Conservation (phyloP, 139 green algal species). For the Pseudopediastrum boryanum region DNA sequence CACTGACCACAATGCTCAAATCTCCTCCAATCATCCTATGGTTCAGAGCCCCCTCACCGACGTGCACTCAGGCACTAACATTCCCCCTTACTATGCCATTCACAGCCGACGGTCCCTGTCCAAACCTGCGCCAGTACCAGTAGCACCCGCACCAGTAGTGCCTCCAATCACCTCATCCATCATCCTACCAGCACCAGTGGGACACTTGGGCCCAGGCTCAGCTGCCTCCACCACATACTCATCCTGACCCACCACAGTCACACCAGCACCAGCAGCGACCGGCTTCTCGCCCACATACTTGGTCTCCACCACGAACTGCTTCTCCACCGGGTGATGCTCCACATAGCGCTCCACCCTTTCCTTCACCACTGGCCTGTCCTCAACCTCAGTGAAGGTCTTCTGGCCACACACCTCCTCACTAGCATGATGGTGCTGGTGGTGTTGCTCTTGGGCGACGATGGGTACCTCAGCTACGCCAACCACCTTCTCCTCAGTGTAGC, state of each 20-base stretch:
- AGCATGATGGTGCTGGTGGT: background rate
- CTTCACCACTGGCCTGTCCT: background rate
- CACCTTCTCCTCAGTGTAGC: too few species aligned
- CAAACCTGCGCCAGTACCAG: too few species aligned
- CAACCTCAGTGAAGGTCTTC: slow-evolving; percentile 30
- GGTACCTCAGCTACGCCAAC: too few species aligned
- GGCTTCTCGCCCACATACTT: too few species aligned
- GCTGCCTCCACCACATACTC: slow-evolving; percentile 5
- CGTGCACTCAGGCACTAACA: too few species aligned
- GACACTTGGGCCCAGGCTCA: slow-evolving; percentile 12
- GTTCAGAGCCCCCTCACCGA: too few species aligned
- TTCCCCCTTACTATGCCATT: too few species aligned
- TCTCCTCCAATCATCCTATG: too few species aligned
- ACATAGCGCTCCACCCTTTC: slow-evolving; percentile 8
- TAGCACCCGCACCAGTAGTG: too few species aligned
- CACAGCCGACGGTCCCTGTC: too few species aligned
- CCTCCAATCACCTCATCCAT: slow-evolving; percentile 24
- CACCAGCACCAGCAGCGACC: background rate
- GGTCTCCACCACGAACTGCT: too few species aligned
- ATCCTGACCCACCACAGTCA: background rate
- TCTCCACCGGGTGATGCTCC: slow-evolving; percentile 16
- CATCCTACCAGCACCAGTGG: background rate
- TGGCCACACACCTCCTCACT: slow-evolving; percentile 28
- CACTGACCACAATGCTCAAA: too few species aligned
- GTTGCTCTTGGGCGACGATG: background rate